phyloP scores from a whole-genome alignment of 108 stramenopile genomes.

The Fragilaria crotonensis region DNA sequence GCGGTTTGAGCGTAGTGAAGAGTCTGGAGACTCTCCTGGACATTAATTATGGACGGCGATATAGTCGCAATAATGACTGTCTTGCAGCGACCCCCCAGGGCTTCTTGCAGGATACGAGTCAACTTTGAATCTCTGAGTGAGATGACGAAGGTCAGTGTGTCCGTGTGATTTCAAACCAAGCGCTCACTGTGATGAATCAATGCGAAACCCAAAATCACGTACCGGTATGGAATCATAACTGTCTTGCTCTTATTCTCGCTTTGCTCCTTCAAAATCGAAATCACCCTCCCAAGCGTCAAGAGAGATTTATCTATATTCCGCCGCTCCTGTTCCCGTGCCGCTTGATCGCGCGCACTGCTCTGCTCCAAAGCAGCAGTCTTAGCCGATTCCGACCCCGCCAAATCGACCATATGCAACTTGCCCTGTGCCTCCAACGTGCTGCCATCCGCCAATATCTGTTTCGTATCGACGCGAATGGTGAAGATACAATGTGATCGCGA shows the following conservation, averaged over 20 bases:
- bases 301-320: constrained; percentile 72
- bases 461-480: constrained; percentile 59
- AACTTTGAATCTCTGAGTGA: constrained; percentile 90
- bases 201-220: constrained; percentile 4
- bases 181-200: not conserved
- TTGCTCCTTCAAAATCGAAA: constrained; percentile 56
- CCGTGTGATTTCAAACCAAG: not conserved
- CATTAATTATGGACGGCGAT: constrained; percentile 72
- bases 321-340: constrained; percentile 58
- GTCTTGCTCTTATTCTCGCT: constrained; percentile 28
- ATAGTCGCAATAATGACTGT: constrained; percentile 90
- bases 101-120: constrained; percentile 89
- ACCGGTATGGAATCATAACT: constrained; percentile 35
- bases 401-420: constrained; percentile 92
- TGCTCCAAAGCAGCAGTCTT: constrained; percentile 41
- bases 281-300: constrained; percentile 68
- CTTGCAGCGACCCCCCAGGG: constrained; percentile 88
- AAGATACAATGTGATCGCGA: constrained; percentile 92
- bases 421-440: constrained; percentile 70
- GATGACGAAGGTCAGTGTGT: constrained; percentile 21
- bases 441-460: constrained; percentile 45
- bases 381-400: constrained; percentile 83
- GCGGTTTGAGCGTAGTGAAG: constrained; percentile 90
- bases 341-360: constrained; percentile 34
- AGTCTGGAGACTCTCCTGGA: constrained; percentile 89